Conservation (phyloP, 2,329 filamentous ascomycete species). For the Ceratocystis papillata region DNA sequence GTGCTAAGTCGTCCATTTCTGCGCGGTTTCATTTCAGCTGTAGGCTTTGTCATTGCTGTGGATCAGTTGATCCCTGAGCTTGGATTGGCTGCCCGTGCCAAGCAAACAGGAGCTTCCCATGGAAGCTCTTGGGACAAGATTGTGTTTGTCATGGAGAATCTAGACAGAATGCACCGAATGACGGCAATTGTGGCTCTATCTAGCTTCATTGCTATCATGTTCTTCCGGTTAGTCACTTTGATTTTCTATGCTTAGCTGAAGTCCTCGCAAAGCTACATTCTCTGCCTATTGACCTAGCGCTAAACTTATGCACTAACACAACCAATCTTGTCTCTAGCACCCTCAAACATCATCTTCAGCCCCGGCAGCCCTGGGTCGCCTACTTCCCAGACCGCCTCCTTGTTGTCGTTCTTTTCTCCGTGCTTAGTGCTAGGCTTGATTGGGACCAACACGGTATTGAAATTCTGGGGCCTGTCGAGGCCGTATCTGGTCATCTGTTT, state of each 20-base stretch:
- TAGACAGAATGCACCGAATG: slow-evolving; percentile 55
- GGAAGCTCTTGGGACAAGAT: slow-evolving; percentile 82
- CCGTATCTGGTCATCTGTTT: slow-evolving; percentile 60
- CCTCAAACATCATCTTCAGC: slow-evolving; percentile 69
- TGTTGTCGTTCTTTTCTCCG: slow-evolving; percentile 73
- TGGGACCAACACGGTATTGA: slow-evolving; percentile 76
- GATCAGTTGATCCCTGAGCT: slow-evolving; percentile 89
- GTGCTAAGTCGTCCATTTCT: slow-evolving; percentile 87
- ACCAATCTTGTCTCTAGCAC: slow-evolving; percentile 34
- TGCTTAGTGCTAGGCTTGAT: slow-evolving; percentile 62
- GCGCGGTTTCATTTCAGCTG: slow-evolving; percentile 90
- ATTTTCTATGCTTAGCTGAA: not conserved
- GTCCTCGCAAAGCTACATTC: not conserved
- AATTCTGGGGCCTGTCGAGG: slow-evolving; percentile 71
- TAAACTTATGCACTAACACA: not conserved
- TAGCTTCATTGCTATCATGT: slow-evolving; percentile 80
- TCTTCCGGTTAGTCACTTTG: slow-evolving; percentile 54
- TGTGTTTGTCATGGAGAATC: slow-evolving; percentile 61
- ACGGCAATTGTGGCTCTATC: slow-evolving; percentile 67
- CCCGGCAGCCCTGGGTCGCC: slow-evolving; percentile 66
- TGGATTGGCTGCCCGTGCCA: slow-evolving; percentile 59
- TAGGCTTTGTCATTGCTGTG: slow-evolving; percentile 90
- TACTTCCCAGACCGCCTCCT: slow-evolving; percentile 87
- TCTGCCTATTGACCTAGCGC: not conserved
- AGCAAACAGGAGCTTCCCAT: slow-evolving; percentile 56